Percentiles rank a stretch among this genome's conserved stretches.
Conservation (phyloP, 441 rosid species). For the Euphorbia schlechtendalii region DNA sequence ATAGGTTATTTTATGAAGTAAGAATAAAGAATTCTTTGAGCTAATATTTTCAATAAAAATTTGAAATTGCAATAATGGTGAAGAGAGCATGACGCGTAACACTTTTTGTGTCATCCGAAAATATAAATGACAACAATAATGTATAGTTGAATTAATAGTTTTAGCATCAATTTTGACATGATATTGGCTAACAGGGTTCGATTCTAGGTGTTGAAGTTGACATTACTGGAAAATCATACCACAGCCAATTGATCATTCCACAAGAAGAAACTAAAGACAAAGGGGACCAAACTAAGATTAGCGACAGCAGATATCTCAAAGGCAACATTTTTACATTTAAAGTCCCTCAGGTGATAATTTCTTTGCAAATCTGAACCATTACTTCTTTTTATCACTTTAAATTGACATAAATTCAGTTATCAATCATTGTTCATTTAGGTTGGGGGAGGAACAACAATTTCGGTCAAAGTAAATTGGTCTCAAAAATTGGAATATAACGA, state of each 20-base stretch:
- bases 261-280: slow-evolving; percentile 37
- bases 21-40: too few relatives aligned
- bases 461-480: slow-evolving; percentile 63
- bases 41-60: too few relatives aligned
- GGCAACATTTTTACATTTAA: slow-evolving; percentile 51
- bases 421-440: slow-evolving; percentile 31
- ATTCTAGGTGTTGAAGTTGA: slow-evolving; percentile 75
- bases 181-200: slow-evolving; percentile 75
- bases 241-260: slow-evolving; percentile 42
- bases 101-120: too few relatives aligned
- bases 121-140: too few relatives aligned
- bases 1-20: too few relatives aligned
- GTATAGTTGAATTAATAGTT: too few relatives aligned
- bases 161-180: too few relatives aligned
- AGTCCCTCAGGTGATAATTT: slow-evolving; percentile 78
- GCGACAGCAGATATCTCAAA: slow-evolving; percentile 43
- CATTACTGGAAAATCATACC: slow-evolving; percentile 44
- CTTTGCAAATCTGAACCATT: too few relatives aligned
- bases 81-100: too few relatives aligned
- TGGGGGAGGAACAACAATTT: slow-evolving; percentile 61
- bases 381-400: too few relatives aligned
- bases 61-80: too few relatives aligned
- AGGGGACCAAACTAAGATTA: slow-evolving; percentile 31
- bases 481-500: slow-evolving; percentile 52
- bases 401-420: neutral